Conservation (phyloP, 345 rosid species). For the Pugionium cornutum region DNA sequence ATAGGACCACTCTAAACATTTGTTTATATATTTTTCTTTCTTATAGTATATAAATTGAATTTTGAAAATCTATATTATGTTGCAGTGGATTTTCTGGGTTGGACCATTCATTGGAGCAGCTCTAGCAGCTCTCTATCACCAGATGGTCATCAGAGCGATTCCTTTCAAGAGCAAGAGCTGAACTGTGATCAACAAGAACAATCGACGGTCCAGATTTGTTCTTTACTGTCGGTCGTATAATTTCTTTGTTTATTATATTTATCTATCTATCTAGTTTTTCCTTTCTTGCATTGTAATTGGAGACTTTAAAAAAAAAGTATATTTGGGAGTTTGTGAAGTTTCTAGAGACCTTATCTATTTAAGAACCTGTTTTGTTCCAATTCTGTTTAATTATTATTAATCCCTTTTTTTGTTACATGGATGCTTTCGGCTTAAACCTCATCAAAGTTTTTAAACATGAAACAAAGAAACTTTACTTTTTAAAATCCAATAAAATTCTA, state of each 20-base stretch:
- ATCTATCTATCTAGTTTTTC: constrained; percentile 10
- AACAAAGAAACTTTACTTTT: too few relatives aligned
- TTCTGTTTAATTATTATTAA: too few relatives aligned
- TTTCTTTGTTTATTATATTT: not conserved
- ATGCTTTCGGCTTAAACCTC: too few relatives aligned
- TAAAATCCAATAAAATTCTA: too few relatives aligned
- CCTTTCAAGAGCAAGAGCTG: constrained; percentile 48
- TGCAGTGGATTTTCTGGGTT: constrained; percentile 65
- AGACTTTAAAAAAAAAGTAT: too few relatives aligned
- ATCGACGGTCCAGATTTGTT: not conserved
- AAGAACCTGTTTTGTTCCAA: too few relatives aligned
- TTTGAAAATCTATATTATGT: not conserved
- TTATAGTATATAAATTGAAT: too few relatives aligned
- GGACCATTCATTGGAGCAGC: constrained; percentile 61
- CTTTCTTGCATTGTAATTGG: constrained; percentile 17
- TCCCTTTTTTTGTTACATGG: too few relatives aligned
- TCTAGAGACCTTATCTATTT: too few relatives aligned
- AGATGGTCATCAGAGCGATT: constrained; percentile 51
- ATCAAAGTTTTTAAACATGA: too few relatives aligned
- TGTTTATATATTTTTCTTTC: not conserved
- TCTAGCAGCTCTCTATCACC: constrained; percentile 53
- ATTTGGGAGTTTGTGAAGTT: too few relatives aligned
- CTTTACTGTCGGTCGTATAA: constrained; percentile 5
- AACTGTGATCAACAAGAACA: constrained; percentile 6
- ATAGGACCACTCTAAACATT: constrained; percentile 7